phyloP scores from a whole-genome alignment of 2,329 filamentous ascomycete species.

The Penicillium decumbens region DNA sequence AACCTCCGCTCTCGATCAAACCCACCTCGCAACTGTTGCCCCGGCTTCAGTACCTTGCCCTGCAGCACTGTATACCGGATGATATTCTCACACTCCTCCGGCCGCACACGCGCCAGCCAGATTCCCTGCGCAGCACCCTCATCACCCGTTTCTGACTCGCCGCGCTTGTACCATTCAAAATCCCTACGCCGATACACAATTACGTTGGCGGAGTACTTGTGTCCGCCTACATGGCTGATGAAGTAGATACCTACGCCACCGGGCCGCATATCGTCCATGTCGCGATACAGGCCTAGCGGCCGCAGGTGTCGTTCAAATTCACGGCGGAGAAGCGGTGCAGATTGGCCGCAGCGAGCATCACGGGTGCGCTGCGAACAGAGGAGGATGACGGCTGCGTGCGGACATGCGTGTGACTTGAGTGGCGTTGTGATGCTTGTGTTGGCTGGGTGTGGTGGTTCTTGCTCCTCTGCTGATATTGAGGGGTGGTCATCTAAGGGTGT shows the following conservation, averaged over 20 bases:
- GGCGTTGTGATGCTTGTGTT: constrained; percentile 33
- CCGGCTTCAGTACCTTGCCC: constrained; percentile 90
- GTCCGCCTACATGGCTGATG: constrained; percentile 90
- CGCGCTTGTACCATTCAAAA: constrained; percentile 35
- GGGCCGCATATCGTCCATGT: constrained; percentile 80
- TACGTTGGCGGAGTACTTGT: constrained; percentile 94
- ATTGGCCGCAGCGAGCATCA: constrained; percentile 90
- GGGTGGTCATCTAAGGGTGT: constrained; percentile 54
- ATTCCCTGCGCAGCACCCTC: constrained; percentile 78
- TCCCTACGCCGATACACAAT: constrained; percentile 73
- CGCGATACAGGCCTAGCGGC: constrained; percentile 76
- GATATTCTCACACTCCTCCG: constrained; percentile 90
- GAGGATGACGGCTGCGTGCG: constrained; percentile 80
- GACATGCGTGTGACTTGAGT: constrained; percentile 61
- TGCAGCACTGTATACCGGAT: constrained; percentile 83
- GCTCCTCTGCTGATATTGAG: constrained; percentile 11
- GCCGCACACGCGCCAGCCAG: constrained; percentile 79
- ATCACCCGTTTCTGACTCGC: constrained; percentile 29
- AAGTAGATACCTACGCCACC: constrained; percentile 95
- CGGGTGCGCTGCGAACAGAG: constrained; percentile 94
- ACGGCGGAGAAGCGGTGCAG: constrained; percentile 77
- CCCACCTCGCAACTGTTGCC: constrained; percentile 76
- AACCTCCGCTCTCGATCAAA: constrained; percentile 79
- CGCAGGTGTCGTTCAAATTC: constrained; percentile 88
- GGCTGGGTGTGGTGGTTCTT: constrained; percentile 18